Evolutionary conservation across 2,329 filamentous ascomycete genomes (phyloP).

Genomic region (Diplodia corticola): DNA sequence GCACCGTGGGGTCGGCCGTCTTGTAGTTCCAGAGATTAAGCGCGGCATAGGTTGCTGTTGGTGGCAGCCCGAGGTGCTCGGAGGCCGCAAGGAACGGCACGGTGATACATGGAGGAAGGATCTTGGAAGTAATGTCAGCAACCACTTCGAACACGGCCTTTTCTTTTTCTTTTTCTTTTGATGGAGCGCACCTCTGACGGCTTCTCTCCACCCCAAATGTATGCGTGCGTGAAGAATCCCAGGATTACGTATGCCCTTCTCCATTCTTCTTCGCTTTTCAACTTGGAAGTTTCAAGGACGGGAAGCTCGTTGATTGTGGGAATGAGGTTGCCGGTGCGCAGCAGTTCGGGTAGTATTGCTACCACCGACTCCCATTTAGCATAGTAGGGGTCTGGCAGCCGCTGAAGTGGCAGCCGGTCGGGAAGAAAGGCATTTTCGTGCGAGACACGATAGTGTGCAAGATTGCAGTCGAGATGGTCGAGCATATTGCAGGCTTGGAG

Average conservation of each 20-base stretch:
- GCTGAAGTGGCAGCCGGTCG: conserved; percentile 67
- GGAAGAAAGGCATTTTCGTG: conserved; percentile 78
- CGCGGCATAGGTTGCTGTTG: conserved; percentile 38
- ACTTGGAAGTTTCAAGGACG: conserved; percentile 69
- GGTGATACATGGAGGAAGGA: conserved; percentile 35
- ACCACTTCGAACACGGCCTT: not conserved
- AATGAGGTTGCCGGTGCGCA: conserved; percentile 73
- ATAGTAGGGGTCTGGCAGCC: conserved; percentile 80
- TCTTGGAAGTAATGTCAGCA: conserved; percentile 25
- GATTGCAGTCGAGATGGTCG: conserved; percentile 30
- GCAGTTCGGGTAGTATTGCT: conserved; percentile 72
- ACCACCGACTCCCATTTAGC: conserved; percentile 82
- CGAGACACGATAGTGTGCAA: conserved; percentile 78
- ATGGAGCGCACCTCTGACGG: conserved; percentile 62
- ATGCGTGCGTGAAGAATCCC: conserved; percentile 71
- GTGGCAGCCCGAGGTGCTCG: conserved; percentile 36
- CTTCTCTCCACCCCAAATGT: conserved; percentile 74
- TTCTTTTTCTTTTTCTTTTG: not conserved
- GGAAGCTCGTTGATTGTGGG: conserved; percentile 71
- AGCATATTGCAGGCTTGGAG: conserved; percentile 9
- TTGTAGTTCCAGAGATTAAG: conserved; percentile 39
- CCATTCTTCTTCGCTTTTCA: conserved; percentile 81
- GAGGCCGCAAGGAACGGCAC: conserved; percentile 34
- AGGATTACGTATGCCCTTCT: conserved; percentile 73
- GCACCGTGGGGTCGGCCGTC: conserved; percentile 25